Evolutionary conservation across 2,329 filamentous ascomycete genomes (phyloP).

Genomic region (Pezicula rhizophila): DNA sequence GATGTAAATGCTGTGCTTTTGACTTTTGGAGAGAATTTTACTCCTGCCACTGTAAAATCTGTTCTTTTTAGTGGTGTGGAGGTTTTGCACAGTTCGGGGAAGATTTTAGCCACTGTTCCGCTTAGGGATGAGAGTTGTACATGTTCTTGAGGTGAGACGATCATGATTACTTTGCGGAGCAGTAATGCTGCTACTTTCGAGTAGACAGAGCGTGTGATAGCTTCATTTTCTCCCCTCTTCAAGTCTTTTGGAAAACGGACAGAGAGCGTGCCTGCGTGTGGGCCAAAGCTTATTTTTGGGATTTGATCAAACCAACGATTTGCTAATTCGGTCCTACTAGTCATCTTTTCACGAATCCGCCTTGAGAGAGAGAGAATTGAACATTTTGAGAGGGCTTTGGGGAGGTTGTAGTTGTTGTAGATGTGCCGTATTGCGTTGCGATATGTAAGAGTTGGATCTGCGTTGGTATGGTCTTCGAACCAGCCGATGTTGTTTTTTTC

Average conservation of each 20-base stretch:
- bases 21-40: conserved; percentile 14
- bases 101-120: conserved; percentile 33
- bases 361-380: conserved; percentile 56
- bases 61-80: background rate
- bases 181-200: conserved; percentile 31
- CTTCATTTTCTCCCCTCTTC: background rate
- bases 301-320: conserved; percentile 34
- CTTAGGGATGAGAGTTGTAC: conserved; percentile 38
- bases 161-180: conserved; percentile 39
- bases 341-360: conserved; percentile 39
- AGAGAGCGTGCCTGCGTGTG: background rate
- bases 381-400: conserved; percentile 60
- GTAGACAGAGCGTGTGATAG: conserved; percentile 13
- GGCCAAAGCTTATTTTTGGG: background rate
- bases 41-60: conserved; percentile 15
- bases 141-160: conserved; percentile 41
- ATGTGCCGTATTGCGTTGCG: conserved; percentile 77
- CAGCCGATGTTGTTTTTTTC: conserved; percentile 60
- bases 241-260: background rate
- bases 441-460: conserved; percentile 66
- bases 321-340: conserved; percentile 44
- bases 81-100: conserved; percentile 23
- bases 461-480: conserved; percentile 83
- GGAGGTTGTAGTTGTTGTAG: conserved; percentile 52
- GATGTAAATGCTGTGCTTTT: background rate